These are phyloP conservation scores for Hura crepitans DNA, from an alignment of 441 rosid species.

Conservation along the genomic window DNA sequence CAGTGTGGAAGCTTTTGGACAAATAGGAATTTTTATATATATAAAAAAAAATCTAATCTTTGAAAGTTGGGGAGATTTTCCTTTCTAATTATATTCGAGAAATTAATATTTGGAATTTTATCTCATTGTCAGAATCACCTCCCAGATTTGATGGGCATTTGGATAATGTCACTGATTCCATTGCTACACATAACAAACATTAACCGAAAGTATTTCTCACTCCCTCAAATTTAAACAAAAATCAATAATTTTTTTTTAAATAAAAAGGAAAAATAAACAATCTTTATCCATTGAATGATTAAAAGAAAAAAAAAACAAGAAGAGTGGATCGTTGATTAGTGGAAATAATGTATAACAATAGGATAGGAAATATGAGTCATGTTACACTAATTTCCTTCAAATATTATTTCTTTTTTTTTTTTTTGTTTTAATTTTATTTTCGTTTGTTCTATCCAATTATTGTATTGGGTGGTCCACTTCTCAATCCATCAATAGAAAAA, in stretches of 20 bases:
- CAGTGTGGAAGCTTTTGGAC: conserved; percentile 24
- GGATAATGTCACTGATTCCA: conserved; percentile 28
- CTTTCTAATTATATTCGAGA: not conserved
- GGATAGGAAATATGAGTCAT: too few species aligned
- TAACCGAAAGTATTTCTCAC: not conserved
- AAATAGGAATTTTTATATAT: conserved; percentile 16
- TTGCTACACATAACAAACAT: not conserved
- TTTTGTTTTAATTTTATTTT: too few species aligned
- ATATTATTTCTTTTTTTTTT: too few species aligned
- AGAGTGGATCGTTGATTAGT: conserved; percentile 18
- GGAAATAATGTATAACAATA: not conserved
- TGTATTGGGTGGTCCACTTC: conserved; percentile 21
- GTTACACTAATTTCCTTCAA: not conserved
- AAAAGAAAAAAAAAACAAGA: not conserved
- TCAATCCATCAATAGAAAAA: conserved; percentile 7
- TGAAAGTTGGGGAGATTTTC: conserved; percentile 20
- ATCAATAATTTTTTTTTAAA: not conserved
- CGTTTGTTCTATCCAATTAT: conserved; percentile 3
- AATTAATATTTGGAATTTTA: conserved; percentile 6
- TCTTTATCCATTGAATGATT: not conserved
- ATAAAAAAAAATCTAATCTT: not conserved
- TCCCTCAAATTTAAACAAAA: not conserved
- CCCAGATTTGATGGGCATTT: conserved; percentile 26
- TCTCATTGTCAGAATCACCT: conserved; percentile 12
- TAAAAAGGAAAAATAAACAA: too few species aligned